Evolutionary conservation across 208 protist genomes (phyloP), one percentile per base, ranked within the genome.

Genomic region (Crithidia expoeki): DNA sequence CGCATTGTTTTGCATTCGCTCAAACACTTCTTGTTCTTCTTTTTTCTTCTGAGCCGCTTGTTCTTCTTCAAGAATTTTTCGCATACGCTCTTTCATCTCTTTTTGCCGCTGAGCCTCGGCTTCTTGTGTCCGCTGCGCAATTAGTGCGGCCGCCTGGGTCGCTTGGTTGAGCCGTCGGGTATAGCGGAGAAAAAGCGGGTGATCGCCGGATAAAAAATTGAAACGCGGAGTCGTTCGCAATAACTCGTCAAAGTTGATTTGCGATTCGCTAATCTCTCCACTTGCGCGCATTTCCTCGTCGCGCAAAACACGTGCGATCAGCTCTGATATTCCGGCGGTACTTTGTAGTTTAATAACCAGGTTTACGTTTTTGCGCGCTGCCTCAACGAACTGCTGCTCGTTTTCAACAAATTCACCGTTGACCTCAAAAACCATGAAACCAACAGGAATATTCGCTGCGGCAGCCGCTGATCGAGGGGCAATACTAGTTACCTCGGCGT

Each of bases 121-220:
- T 23, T 95, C 83, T 28, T 81, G 62, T 21, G 79, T 86, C 5
- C 79, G 57, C 33, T 91, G 82, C 17, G 77, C 68, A 74, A 94
- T 83, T 19, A 93, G 52, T 57, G 81, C 77, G 23, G 68, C 72
- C 1, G 86, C 86, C n/a, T 92, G 82, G 1, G 79, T 79, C 42
- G 86, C 66, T 11, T 79, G 76, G 58, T 79, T 67, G 14, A 93
- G 66, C n/a, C 90, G 74, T 21, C 82, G 60, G 47, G 70, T 89
- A 68, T 89, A 95, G 6, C 90, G 77, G 2, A 80, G 66, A 76
- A 95, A 95, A 38, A 95, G 66, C 0, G 90, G 90, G 63, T 95
- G 90, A 19, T 84, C 72, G 25, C 68, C 70, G 0, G 85, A 92
- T 14, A 95, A 68, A 83, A 95, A 95, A 50, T 79, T 84, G 66